phyloP scores from a whole-genome alignment of 352 stramenopile species.

The Phytophthora palmivora region DNA sequence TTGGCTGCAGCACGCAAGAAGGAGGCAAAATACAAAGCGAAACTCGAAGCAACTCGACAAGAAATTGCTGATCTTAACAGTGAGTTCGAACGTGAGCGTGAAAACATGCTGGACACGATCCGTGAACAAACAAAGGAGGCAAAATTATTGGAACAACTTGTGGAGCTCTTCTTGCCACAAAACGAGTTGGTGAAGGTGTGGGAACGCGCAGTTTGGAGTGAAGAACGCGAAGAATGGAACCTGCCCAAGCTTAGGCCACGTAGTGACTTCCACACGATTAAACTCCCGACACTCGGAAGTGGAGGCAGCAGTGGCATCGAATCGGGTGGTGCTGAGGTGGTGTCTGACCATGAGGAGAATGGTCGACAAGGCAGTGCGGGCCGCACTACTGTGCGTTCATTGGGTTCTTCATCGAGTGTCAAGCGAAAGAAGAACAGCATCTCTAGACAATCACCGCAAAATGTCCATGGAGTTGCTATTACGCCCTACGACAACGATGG shows the following conservation, averaged over 20 bases:
- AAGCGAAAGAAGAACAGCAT: slow-evolving; percentile 39
- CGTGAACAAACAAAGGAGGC: slow-evolving; percentile 90
- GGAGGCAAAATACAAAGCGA: slow-evolving; percentile 68
- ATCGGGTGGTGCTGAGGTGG: slow-evolving; percentile 66
- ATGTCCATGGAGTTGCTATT: background rate
- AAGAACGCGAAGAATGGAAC: slow-evolving; percentile 83
- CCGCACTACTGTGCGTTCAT: slow-evolving; percentile 37
- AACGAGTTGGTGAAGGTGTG: slow-evolving; percentile 91
- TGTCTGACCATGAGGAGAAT: slow-evolving; percentile 62
- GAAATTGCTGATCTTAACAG: slow-evolving; percentile 87
- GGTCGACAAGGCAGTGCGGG: slow-evolving; percentile 29
- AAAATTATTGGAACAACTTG: slow-evolving; percentile 89
- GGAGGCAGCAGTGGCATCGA: slow-evolving; percentile 31
- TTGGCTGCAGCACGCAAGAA: slow-evolving; percentile 68
- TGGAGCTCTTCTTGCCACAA: slow-evolving; percentile 83
- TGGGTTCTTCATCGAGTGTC: slow-evolving; percentile 38
- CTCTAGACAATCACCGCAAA: slow-evolving; percentile 20
- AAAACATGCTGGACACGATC: slow-evolving; percentile 88
- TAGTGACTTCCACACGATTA: slow-evolving; percentile 85
- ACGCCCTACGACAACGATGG: slow-evolving; percentile 18
- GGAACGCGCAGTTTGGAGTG: slow-evolving; percentile 85
- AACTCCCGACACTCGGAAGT: slow-evolving; percentile 57
- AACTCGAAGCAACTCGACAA: slow-evolving; percentile 77
- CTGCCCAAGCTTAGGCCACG: slow-evolving; percentile 79
- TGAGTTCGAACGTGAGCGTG: slow-evolving; percentile 88